Conservation (phyloP, 345 rosid genomes). For the Eucalyptus viminalis region DNA sequence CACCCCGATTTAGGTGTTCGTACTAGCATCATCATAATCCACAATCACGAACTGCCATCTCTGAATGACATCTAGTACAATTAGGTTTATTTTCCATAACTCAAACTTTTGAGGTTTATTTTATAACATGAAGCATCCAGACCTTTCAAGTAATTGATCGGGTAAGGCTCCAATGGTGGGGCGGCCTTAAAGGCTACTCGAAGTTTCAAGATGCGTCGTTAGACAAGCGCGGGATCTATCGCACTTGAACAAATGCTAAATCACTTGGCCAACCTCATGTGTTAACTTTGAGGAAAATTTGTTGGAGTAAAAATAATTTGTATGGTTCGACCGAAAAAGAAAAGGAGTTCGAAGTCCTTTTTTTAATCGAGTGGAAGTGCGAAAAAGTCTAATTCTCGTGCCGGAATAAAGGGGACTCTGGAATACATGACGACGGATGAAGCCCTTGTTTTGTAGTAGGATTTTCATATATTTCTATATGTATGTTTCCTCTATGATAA, state of each 20-base stretch:
- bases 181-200: neutral
- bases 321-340: neutral
- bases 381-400: neutral
- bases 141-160: neutral
- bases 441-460: neutral
- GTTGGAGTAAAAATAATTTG: neutral
- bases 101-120: neutral
- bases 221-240: neutral
- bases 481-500: neutral
- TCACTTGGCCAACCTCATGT: neutral
- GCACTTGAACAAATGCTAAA: too few species aligned
- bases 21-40: too few species aligned
- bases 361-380: neutral
- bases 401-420: neutral
- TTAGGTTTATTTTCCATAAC: too few species aligned
- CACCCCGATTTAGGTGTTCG: fast-evolving
- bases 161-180: neutral
- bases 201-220: neutral
- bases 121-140: neutral
- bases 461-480: neutral
- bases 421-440: neutral
- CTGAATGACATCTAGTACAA: too few species aligned
- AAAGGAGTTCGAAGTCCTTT: neutral
- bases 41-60: too few species aligned
- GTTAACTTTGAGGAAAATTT: neutral